Percentiles rank a stretch among this genome's conserved stretches.
phyloP scores from a whole-genome alignment of 1,284 basidiomycete species.

The Trametes sp. region DNA sequence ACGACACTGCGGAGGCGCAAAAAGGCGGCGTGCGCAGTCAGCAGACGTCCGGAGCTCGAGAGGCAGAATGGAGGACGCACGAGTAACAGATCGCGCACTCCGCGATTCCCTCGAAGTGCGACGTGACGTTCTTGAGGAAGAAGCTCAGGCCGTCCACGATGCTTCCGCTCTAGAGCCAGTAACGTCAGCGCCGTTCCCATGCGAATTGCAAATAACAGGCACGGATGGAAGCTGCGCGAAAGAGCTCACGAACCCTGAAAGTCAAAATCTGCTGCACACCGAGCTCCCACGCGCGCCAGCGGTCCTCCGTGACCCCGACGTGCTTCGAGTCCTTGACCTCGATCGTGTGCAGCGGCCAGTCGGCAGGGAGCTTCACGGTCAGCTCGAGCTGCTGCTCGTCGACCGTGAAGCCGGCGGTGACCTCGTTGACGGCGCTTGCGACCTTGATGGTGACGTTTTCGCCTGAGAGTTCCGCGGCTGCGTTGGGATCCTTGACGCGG shows the following conservation, averaged over 20 bases:
- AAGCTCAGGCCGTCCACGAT: slow-evolving; percentile 92
- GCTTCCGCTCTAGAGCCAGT: slow-evolving; percentile 77
- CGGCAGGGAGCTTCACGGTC: slow-evolving; percentile 83
- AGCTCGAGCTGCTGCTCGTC: slow-evolving; percentile 97
- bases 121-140: slow-evolving; percentile 93
- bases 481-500: slow-evolving; percentile 73
- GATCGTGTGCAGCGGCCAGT: slow-evolving; percentile 92
- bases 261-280: slow-evolving; percentile 93
- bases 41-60: neutral
- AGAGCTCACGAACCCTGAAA: slow-evolving; percentile 64
- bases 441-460: slow-evolving; percentile 88
- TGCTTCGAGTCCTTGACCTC: slow-evolving; percentile 88
- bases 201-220: neutral
- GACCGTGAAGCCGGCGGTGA: slow-evolving; percentile 83
- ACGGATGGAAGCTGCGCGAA: slow-evolving; percentile 1
- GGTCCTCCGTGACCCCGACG: slow-evolving; percentile 89
- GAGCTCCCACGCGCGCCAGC: slow-evolving; percentile 95
- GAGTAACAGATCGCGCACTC: slow-evolving; percentile 96
- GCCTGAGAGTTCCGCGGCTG: slow-evolving; percentile 73
- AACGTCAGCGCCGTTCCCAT: neutral
- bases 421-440: slow-evolving; percentile 72
- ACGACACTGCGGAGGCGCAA: slow-evolving; percentile 75
- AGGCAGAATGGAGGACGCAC: slow-evolving; percentile 52
- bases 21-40: slow-evolving; percentile 4
- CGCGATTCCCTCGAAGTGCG: slow-evolving; percentile 93